Percentiles rank a stretch among this genome's conserved stretches.
Evolutionary conservation across 345 rosid genomes (phyloP).

Genomic region (Anacardium occidentale): DNA sequence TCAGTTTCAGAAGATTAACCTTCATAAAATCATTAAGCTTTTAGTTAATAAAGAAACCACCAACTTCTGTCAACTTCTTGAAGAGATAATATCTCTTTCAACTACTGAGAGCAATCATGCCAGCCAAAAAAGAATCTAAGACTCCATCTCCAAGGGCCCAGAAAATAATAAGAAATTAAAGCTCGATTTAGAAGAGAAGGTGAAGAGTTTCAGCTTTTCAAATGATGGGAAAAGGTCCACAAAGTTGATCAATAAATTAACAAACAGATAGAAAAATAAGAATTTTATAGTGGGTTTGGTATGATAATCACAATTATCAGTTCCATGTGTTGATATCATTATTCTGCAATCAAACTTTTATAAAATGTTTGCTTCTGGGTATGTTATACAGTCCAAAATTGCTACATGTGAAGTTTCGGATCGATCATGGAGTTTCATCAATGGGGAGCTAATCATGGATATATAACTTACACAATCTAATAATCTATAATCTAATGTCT

Average conservation of each 20-base stretch:
- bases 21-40: not conserved
- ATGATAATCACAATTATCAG: slow-evolving; percentile 20
- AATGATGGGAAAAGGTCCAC: slow-evolving; percentile 13
- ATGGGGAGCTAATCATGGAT: slow-evolving; percentile 34
- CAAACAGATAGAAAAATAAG: slow-evolving; percentile 12
- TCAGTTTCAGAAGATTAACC: not conserved
- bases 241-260: not conserved
- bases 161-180: not conserved
- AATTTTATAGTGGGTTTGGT: slow-evolving; percentile 6
- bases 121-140: not conserved
- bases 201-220: slow-evolving; percentile 4
- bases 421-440: slow-evolving; percentile 25
- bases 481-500: not conserved
- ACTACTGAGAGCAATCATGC: not conserved
- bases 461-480: no score
- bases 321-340: slow-evolving; percentile 34
- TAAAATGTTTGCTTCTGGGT: slow-evolving; percentile 11
- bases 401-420: slow-evolving; percentile 34
- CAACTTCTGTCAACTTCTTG: not conserved
- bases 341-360: slow-evolving; percentile 27
- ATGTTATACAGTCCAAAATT: slow-evolving; percentile 20
- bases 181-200: not conserved
- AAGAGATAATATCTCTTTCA: slow-evolving; percentile 3
- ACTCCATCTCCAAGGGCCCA: not conserved
- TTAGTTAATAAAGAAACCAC: not conserved